A percentile compares a stretch with the other conserved stretches of the same genome.
Evolutionary conservation across 2,329 filamentous ascomycete genomes (phyloP).

Genomic region (Epichloe sibirici): DNA sequence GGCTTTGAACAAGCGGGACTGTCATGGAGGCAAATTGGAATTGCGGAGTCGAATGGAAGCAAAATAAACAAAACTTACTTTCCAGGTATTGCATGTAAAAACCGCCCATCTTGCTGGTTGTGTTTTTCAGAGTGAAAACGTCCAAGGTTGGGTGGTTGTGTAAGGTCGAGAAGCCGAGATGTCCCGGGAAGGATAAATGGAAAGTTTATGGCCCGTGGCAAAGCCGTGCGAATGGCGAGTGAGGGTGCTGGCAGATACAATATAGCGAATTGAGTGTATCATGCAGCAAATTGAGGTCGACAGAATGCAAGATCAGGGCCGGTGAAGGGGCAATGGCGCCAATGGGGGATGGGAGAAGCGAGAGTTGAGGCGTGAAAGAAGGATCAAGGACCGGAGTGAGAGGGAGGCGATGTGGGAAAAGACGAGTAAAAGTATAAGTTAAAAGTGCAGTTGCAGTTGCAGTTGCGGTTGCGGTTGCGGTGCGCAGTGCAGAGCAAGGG

Average conservation of each 20-base stretch:
- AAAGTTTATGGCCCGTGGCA: conserved; percentile 9
- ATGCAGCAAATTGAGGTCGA: background rate
- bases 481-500: background rate
- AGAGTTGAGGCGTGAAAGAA: conserved; percentile 5
- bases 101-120: conserved; percentile 40
- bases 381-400: background rate
- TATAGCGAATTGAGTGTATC: background rate
- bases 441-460: background rate
- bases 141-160: conserved; percentile 6
- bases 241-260: background rate
- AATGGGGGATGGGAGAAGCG: conserved; percentile 26
- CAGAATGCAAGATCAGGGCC: conserved; percentile 4
- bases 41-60: background rate
- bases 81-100: conserved; percentile 64
- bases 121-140: conserved; percentile 14
- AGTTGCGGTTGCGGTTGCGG: background rate
- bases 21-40: background rate
- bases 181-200: conserved; percentile 6
- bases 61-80: conserved; percentile 43
- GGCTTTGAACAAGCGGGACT: background rate
- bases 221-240: background rate
- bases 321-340: conserved; percentile 39
- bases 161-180: background rate
- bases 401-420: conserved; percentile 3
- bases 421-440: conserved; percentile 5